Conservation (phyloP, 2,329 filamentous ascomycete species). For the Arthroderma sp. region DNA sequence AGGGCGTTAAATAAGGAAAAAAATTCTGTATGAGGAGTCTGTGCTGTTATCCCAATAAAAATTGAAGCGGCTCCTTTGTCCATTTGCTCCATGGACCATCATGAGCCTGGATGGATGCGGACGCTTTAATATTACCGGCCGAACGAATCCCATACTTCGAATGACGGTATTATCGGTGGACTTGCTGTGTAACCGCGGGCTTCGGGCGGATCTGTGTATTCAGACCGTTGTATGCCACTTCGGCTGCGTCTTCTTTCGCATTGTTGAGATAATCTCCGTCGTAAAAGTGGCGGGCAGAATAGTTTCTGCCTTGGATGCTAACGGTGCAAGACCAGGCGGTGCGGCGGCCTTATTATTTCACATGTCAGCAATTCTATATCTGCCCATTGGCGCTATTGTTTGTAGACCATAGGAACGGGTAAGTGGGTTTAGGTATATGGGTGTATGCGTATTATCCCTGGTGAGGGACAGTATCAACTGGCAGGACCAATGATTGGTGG, state of each 20-base stretch:
- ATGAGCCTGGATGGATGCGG: too few species aligned
- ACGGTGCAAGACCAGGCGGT: constrained; percentile 83
- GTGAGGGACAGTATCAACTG: background rate
- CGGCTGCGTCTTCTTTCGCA: constrained; percentile 80
- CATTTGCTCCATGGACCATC: too few species aligned
- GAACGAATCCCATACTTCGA: too few species aligned
- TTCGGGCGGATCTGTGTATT: constrained; percentile 15
- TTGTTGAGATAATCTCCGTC: constrained; percentile 80
- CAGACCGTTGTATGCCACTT: constrained; percentile 46
- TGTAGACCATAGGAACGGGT: constrained; percentile 11
- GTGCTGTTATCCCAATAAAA: too few species aligned
- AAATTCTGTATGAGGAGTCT: too few species aligned
- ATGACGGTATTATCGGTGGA: constrained; percentile 3
- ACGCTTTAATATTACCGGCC: too few species aligned
- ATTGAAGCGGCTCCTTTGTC: too few species aligned
- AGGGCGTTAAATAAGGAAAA: too few species aligned
- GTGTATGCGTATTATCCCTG: background rate
- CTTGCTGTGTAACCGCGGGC: constrained; percentile 11
- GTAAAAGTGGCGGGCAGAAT: constrained; percentile 78
- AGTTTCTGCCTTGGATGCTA: constrained; percentile 50
- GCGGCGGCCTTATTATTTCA: constrained; percentile 51
- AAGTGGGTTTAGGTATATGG: too few species aligned
- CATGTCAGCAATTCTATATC: background rate
- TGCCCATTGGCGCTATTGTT: constrained; percentile 8
- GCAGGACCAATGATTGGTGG: constrained; percentile 12